These are phyloP conservation scores for Fusarium sp. DNA, from an alignment of 2,329 filamentous ascomycete genomes.

Conservation along the genomic window DNA sequence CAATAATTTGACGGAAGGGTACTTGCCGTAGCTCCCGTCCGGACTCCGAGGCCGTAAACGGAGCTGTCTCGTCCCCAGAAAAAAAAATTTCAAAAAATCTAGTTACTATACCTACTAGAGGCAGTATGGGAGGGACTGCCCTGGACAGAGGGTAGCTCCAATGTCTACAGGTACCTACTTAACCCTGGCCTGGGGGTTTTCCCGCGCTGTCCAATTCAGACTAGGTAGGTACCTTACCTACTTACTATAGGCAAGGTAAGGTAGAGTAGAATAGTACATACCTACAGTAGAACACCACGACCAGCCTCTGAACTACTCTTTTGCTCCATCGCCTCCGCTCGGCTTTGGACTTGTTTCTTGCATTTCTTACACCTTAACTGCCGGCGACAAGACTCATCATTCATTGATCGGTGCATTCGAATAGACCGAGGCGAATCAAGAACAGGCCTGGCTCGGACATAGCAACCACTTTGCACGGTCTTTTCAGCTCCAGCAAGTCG, in stretches of 20 bases:
- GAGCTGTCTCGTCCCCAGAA: conserved; percentile 44
- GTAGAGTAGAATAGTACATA: no score
- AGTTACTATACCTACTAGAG: neutral
- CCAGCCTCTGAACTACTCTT: conserved; percentile 25
- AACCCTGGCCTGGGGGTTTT: conserved; percentile 28
- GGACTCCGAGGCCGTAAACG: conserved; percentile 52
- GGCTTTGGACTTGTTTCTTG: conserved; percentile 18
- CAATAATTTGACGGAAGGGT: neutral
- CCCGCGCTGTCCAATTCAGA: conserved; percentile 20
- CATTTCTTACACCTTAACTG: neutral
- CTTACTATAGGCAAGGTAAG: neutral
- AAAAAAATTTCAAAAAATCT: conserved; percentile 41
- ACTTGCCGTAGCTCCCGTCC: conserved; percentile 32
- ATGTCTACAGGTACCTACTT: conserved; percentile 4
- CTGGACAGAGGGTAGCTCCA: conserved; percentile 9
- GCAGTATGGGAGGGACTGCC: conserved; percentile 15
- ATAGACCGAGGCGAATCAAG: conserved; percentile 1
- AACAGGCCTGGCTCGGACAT: neutral
- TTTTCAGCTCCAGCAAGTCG: conserved; percentile 27
- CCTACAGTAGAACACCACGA: conserved; percentile 3
- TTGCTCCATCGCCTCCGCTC: conserved; percentile 34
- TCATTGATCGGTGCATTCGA: conserved; percentile 14
- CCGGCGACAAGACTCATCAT: neutral
- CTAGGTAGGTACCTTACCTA: neutral
- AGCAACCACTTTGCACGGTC: conserved; percentile 12